Percentiles rank a stretch among this genome's conserved stretches.
These are phyloP conservation scores for Colletotrichum melonis DNA, from an alignment of 2,329 filamentous ascomycete species.

Conservation along the genomic window DNA sequence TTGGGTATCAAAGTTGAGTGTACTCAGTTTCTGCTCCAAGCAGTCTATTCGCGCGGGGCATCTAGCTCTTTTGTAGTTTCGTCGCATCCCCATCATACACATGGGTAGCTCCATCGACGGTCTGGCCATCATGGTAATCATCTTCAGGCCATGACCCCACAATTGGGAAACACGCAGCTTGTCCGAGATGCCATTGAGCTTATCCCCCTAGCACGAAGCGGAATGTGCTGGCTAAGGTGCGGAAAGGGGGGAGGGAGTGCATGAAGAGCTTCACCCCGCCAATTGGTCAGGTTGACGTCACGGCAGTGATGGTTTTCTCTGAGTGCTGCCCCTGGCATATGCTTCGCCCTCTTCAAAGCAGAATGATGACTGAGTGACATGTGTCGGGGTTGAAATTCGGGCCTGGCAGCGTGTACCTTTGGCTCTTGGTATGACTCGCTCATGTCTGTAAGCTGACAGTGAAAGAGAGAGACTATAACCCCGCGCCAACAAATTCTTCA, in stretches of 20 bases:
- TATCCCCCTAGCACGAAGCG: not conserved
- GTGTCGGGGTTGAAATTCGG: not conserved
- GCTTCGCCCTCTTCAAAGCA: not conserved
- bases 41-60: not conserved
- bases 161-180: constrained; percentile 1
- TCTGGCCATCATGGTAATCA: constrained; percentile 10
- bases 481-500: constrained; percentile 28
- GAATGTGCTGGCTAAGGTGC: constrained; percentile 3
- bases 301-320: not conserved
- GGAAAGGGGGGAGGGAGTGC: not conserved
- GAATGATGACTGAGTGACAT: constrained; percentile 2
- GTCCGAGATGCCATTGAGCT: not conserved
- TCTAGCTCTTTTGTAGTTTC: constrained; percentile 27
- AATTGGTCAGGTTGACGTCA: constrained; percentile 35
- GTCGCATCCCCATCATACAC: not conserved
- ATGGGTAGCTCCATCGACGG: constrained; percentile 4
- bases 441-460: not conserved
- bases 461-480: not conserved
- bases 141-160: constrained; percentile 13
- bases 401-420: too few species aligned
- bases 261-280: constrained; percentile 4
- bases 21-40: not conserved
- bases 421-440: constrained; percentile 21
- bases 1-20: constrained; percentile 2
- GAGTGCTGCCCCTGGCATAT: not conserved